Percentiles rank a stretch among this genome's conserved stretches.
phyloP scores from a whole-genome alignment of 1,284 basidiomycete species.

The Ceratobasidium sp. region DNA sequence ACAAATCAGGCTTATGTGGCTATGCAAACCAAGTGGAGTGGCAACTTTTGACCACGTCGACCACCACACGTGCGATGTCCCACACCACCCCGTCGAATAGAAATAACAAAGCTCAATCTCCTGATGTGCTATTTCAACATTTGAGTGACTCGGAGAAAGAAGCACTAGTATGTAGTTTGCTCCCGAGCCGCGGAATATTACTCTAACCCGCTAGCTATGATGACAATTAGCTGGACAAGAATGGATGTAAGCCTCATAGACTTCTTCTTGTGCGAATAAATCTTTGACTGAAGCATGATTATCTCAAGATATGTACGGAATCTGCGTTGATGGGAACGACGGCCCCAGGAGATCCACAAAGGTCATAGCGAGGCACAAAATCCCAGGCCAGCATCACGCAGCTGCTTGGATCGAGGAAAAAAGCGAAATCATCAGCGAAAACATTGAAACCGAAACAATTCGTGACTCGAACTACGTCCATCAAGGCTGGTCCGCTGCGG shows the following conservation, averaged over 20 bases:
- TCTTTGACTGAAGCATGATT: not conserved
- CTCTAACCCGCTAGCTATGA: not conserved
- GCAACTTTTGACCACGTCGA: slow-evolving; percentile 18
- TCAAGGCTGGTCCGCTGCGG: slow-evolving; percentile 21
- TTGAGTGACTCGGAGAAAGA: slow-evolving; percentile 1
- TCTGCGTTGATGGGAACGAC: slow-evolving; percentile 17
- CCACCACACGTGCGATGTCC: not conserved
- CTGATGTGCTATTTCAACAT: not conserved
- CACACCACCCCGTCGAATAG: not conserved
- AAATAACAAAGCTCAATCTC: not conserved
- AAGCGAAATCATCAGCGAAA: not conserved
- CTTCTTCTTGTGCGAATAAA: not conserved
- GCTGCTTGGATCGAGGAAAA: slow-evolving; percentile 3
- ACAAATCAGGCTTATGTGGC: not conserved
- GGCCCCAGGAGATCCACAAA: not conserved
- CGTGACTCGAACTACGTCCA: slow-evolving; percentile 29
- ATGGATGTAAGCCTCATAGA: slow-evolving; percentile 11
- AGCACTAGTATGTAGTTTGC: not conserved
- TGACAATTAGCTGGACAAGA: not conserved
- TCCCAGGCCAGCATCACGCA: not conserved
- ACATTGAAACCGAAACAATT: not conserved
- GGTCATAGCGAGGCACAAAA: not conserved
- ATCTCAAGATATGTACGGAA: slow-evolving; percentile 8
- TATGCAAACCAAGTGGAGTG: slow-evolving; percentile 4
- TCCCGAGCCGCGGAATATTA: not conserved